Evolutionary conservation across 2,329 filamentous ascomycete species (phyloP), one percentile per base, ranked within the genome.

Genomic region (Aspergillus bombycis): DNA sequence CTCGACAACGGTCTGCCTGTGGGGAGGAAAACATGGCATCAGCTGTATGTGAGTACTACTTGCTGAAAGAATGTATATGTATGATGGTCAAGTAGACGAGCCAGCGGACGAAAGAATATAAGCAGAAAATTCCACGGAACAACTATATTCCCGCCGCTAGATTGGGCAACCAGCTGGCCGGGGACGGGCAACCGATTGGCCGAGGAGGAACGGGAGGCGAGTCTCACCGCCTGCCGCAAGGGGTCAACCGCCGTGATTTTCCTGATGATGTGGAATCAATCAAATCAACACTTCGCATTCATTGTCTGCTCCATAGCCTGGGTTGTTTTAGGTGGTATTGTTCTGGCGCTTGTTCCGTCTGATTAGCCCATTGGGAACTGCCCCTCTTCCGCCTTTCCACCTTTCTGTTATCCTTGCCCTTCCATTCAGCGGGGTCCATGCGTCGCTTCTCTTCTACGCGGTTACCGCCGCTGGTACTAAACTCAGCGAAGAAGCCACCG

Each of bases 361-460:
- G 34, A 32, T 62, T 58, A 26, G 58, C 26, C 28, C 63, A 32
- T 61, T 48, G 23, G 52, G 41, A 41, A 41, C 38, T 41, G 7
- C 45, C 21, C 30, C 43, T 32, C n/a, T 48, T 58, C 23, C 60
- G 43, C 19, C 10, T 21, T 41, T 26, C 38, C 52, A 26, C 30
- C 26, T 43, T 32, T 52, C 58, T 57, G 34, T 62, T 45, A 57
- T 53, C 57, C 32, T 62, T 62, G 53, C 59, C 57, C 41, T 64
- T 62, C 60, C 61, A 62, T 62, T 62, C 67, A 34, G 59, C 58
- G 64, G 58, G 54, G 62, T 56, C 63, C 43, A 77, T 77, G 75
- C 75, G 74, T 68, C 75, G 74, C 26, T 72, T 77, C 65, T 75
- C 75, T 65, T 73, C 74, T 48, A 34, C 62, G 66, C 70, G 70